Evolutionary conservation across 345 rosid species (phyloP).

Genomic region (Melaleuca alternifolia): DNA sequence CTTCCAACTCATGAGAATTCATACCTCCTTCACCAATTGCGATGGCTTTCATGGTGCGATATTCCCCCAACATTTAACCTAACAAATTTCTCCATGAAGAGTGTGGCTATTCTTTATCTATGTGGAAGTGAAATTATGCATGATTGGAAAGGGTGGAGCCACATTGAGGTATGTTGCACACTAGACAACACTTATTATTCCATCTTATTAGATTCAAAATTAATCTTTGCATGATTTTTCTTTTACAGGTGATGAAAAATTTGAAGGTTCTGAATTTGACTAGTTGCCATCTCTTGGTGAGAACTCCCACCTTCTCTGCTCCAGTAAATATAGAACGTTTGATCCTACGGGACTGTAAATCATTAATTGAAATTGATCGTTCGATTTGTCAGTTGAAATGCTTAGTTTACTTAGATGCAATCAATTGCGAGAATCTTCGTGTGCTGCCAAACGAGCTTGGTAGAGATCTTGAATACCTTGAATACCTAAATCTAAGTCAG

Average conservation of each 20-base stretch:
- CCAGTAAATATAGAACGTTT: no score
- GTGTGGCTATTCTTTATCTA: neutral
- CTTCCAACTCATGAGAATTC: neutral
- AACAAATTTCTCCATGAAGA: neutral
- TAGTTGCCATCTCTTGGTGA: fast-evolving
- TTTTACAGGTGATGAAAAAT: neutral
- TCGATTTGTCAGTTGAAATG: no score
- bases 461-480: neutral
- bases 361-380: no score
- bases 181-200: neutral
- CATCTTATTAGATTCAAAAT: neutral
- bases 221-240: neutral
- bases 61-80: neutral
- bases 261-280: neutral
- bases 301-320: no score
- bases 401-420: no score
- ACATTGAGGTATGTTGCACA: neutral
- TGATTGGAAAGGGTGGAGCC: neutral
- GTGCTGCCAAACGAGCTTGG: neutral
- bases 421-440: fast-evolving
- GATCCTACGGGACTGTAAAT: no score
- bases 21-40: neutral
- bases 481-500: neutral
- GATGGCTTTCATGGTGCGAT: neutral
- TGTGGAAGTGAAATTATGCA: fast-evolving